Evolutionary conservation across 768 basidiomycete genomes (phyloP).

Genomic region (Gymnopilus junonius): DNA sequence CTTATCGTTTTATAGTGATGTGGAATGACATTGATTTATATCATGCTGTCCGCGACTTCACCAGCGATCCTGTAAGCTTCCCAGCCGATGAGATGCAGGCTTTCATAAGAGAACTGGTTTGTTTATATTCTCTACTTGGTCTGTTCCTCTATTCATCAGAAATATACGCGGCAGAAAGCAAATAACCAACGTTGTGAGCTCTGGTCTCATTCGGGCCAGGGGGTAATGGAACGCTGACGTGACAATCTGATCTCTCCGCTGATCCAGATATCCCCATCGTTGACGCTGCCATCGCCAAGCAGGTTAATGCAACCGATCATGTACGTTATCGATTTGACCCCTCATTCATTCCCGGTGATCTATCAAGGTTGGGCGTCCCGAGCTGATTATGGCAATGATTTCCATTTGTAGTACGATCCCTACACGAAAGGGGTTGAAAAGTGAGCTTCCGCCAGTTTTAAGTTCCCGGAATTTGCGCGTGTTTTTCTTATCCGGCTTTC

Average conservation of each 20-base stretch:
- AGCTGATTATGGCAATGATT: conserved; percentile 2
- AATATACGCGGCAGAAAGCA: no score
- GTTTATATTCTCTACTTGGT: no score
- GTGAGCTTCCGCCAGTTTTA: background rate
- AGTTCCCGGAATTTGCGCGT: background rate
- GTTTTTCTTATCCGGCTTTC: conserved; percentile 4
- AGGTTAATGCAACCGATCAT: background rate
- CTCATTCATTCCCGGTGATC: background rate
- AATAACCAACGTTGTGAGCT: background rate
- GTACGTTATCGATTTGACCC: background rate
- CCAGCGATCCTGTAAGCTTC: conserved; percentile 66
- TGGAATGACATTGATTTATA: conserved; percentile 84
- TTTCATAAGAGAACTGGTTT: conserved; percentile 62
- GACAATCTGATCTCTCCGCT: conserved; percentile 7
- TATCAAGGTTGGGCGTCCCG: conserved; percentile 1
- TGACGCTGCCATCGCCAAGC: background rate
- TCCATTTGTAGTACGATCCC: background rate
- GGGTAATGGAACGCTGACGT: background rate
- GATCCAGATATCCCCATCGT: background rate
- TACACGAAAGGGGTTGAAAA: background rate
- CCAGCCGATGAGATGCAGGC: conserved; percentile 53
- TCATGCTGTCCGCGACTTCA: conserved; percentile 71
- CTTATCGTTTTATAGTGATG: conserved; percentile 47
- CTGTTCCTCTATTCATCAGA: no score
- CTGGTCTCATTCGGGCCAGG: conserved; percentile 33